These are phyloP conservation scores for Oenanthe sinensis DNA, from an alignment of 129 eudicot species.

Conservation along the genomic window DNA sequence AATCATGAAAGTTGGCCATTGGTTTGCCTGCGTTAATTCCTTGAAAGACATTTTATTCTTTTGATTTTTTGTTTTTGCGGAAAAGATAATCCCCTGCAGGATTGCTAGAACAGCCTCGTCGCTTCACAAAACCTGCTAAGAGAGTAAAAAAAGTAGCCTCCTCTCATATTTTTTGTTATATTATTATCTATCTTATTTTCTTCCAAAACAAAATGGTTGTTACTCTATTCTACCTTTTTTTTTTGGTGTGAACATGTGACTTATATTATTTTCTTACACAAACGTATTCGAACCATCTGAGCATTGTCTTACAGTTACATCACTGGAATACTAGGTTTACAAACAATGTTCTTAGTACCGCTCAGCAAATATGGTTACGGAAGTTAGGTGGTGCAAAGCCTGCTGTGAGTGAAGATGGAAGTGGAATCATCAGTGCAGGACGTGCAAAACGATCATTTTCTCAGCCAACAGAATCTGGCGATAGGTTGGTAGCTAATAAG, in stretches of 20 bases:
- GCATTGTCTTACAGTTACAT: conserved; percentile 5
- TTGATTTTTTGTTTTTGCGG: neutral
- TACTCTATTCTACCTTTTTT: neutral
- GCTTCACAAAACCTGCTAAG: neutral
- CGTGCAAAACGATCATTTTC: conserved; percentile 71
- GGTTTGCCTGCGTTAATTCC: neutral
- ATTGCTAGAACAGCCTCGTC: neutral
- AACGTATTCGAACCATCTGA: neutral
- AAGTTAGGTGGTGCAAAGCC: conserved; percentile 96
- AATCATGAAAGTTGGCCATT: neutral
- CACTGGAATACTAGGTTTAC: conserved; percentile 55
- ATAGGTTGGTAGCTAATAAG: conserved; percentile 47
- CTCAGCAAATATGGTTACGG: conserved; percentile 94
- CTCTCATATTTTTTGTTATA: neutral
- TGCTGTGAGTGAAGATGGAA: conserved; percentile 63
- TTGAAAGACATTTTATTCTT: neutral
- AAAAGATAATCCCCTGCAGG: neutral
- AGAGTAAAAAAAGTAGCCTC: neutral
- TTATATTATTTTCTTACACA: neutral
- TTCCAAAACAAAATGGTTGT: neutral
- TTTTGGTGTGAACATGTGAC: neutral
- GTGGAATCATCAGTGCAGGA: conserved; percentile 93
- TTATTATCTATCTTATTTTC: neutral
- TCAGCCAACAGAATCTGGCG: conserved; percentile 57
- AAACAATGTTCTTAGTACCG: conserved; percentile 92